Evolutionary conservation across 179 eudicot genomes (phyloP).

Genomic region (Spinacia oleracea): DNA sequence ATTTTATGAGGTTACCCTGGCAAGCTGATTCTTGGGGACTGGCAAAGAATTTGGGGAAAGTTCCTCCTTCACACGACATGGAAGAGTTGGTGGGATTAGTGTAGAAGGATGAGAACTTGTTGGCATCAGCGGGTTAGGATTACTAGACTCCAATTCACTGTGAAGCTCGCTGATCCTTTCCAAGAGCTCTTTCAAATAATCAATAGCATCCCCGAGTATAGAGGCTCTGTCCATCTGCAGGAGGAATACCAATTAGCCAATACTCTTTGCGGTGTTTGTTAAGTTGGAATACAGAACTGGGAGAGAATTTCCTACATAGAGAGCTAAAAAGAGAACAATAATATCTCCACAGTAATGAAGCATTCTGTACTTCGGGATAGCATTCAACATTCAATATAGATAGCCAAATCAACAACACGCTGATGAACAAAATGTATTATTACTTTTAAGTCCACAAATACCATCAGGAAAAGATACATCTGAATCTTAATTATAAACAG

Average conservation of each 20-base stretch:
- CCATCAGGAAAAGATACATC: neutral
- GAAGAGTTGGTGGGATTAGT: slow-evolving; percentile 51
- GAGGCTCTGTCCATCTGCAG: slow-evolving; percentile 96
- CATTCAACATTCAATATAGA: neutral
- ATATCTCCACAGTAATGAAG: neutral
- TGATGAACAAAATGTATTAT: neutral
- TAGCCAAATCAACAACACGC: neutral
- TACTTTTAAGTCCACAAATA: neutral
- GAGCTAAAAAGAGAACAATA: neutral
- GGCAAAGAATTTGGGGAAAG: slow-evolving; percentile 66
- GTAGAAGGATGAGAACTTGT: slow-evolving; percentile 69
- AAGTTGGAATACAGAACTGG: neutral
- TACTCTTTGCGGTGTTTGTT: neutral
- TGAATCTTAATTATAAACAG: neutral
- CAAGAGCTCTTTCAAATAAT: slow-evolving; percentile 83
- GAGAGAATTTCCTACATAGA: neutral
- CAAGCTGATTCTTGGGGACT: slow-evolving; percentile 73
- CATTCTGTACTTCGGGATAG: neutral
- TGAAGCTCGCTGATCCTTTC: slow-evolving; percentile 84
- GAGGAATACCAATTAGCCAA: neutral
- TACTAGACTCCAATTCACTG: slow-evolving; percentile 76
- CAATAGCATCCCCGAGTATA: slow-evolving; percentile 94
- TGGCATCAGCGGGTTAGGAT: slow-evolving; percentile 49
- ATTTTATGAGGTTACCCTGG: slow-evolving; percentile 52
- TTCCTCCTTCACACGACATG: slow-evolving; percentile 79